phyloP scores from a whole-genome alignment of 139 green algal species.

The Micromonas pusilla region DNA sequence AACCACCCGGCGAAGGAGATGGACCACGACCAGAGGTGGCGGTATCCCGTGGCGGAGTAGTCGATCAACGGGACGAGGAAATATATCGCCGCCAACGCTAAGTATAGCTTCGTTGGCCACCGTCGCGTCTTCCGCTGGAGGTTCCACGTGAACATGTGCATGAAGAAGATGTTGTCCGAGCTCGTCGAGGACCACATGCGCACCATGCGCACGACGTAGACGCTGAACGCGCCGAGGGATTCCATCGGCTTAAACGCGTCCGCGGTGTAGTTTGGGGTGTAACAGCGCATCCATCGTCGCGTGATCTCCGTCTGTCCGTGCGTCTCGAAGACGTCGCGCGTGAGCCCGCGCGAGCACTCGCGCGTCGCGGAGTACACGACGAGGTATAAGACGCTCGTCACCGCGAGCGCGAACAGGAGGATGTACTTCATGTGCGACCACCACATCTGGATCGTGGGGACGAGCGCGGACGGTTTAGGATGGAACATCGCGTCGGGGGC shows the following conservation, averaged over 20 bases:
- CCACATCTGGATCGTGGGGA: background rate
- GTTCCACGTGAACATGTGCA: background rate
- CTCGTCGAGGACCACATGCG: background rate
- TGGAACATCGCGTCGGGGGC: background rate
- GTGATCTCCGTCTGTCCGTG: background rate
- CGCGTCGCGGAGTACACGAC: background rate
- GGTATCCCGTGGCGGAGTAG: background rate
- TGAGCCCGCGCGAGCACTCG: background rate
- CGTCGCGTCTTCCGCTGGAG: background rate
- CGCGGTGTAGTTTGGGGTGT: background rate
- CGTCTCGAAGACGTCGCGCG: background rate
- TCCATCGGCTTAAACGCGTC: background rate
- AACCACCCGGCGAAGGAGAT: background rate
- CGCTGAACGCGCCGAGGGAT: background rate
- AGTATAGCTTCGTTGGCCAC: background rate
- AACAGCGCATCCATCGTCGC: background rate
- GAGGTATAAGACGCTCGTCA: background rate
- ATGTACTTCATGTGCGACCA: conserved; percentile 8
- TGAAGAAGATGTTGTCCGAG: background rate
- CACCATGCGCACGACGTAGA: background rate
- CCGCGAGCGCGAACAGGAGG: background rate
- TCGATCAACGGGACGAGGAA: background rate
- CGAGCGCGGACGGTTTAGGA: background rate
- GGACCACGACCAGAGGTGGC: background rate
- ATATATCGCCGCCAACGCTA: background rate